Conservation (phyloP, 2,329 filamentous ascomycete species). For the Colletotrichum higginsianum region DNA sequence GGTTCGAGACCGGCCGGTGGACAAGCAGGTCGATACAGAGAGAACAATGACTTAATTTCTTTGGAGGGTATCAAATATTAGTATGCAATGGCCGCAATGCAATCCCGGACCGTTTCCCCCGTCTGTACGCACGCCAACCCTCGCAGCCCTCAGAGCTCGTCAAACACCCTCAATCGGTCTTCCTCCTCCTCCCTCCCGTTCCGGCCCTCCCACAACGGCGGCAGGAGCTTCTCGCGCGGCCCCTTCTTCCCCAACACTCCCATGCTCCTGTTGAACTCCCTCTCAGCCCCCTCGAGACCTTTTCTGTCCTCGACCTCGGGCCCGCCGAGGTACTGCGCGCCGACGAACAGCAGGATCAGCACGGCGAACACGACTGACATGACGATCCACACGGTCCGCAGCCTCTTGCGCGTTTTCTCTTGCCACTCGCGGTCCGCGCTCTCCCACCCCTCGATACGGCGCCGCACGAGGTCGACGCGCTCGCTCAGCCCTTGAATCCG, state of each 20-base stretch:
- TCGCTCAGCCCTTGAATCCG: slow-evolving; percentile 72
- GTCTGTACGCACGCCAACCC: not conserved
- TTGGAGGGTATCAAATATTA: slow-evolving; percentile 36
- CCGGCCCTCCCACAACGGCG: slow-evolving; percentile 46
- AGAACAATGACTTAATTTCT: not conserved
- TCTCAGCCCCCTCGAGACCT: slow-evolving; percentile 10
- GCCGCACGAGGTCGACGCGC: slow-evolving; percentile 75
- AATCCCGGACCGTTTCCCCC: not conserved
- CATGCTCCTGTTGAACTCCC: slow-evolving; percentile 19
- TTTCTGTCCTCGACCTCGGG: slow-evolving; percentile 12
- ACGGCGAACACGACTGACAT: slow-evolving; percentile 65
- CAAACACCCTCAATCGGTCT: slow-evolving; percentile 60
- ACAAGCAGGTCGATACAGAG: not conserved
- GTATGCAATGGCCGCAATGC: slow-evolving; percentile 7
- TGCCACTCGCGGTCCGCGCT: slow-evolving; percentile 77
- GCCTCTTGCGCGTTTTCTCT: slow-evolving; percentile 74
- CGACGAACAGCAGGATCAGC: slow-evolving; percentile 60
- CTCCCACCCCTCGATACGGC: slow-evolving; percentile 78
- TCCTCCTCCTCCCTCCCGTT: slow-evolving; percentile 47
- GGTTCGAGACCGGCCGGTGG: not conserved
- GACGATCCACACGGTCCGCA: slow-evolving; percentile 76
- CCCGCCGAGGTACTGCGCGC: slow-evolving; percentile 50
- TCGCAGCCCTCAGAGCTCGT: slow-evolving; percentile 58
- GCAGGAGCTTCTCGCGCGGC: slow-evolving; percentile 31
- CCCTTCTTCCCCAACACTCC: not conserved